Evolutionary conservation across 2,329 filamentous ascomycete species (phyloP).

Genomic region (Diplocarpon rosae): DNA sequence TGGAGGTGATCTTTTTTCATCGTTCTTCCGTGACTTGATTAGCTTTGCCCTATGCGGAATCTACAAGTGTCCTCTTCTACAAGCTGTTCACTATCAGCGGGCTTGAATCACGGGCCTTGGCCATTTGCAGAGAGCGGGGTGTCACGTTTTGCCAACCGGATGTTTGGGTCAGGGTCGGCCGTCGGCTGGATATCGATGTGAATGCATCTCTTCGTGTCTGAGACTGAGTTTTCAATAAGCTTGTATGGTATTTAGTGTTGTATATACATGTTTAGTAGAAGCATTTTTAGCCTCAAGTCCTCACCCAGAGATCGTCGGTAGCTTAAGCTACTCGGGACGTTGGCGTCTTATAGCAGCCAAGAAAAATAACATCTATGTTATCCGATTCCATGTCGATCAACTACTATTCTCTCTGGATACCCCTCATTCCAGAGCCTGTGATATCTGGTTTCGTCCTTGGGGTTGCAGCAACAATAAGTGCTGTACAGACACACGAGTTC

Average conservation of each 20-base stretch:
- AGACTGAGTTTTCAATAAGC: no score
- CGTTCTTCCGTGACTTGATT: constrained; percentile 1
- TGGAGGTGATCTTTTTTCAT: not conserved
- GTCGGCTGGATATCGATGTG: not conserved
- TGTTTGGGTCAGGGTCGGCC: not conserved
- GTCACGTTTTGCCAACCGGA: not conserved
- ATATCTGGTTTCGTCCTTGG: not conserved
- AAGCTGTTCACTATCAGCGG: not conserved
- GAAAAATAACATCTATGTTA: not conserved
- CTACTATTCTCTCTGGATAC: not conserved
- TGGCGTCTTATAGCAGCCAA: not conserved
- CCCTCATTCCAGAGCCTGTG: not conserved
- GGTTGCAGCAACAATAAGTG: no score
- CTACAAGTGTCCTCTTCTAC: constrained; percentile 12
- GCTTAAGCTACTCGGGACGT: not conserved
- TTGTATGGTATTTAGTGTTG: not conserved
- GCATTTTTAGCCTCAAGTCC: not conserved
- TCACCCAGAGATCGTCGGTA: not conserved
- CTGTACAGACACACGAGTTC: no score
- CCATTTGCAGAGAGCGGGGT: not conserved
- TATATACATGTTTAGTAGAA: not conserved
- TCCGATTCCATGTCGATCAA: not conserved
- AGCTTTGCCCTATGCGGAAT: constrained; percentile 3
- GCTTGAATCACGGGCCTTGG: not conserved
- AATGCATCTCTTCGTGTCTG: not conserved